Conservation (phyloP, 768 basidiomycete species). For the Suillus decipiens region DNA sequence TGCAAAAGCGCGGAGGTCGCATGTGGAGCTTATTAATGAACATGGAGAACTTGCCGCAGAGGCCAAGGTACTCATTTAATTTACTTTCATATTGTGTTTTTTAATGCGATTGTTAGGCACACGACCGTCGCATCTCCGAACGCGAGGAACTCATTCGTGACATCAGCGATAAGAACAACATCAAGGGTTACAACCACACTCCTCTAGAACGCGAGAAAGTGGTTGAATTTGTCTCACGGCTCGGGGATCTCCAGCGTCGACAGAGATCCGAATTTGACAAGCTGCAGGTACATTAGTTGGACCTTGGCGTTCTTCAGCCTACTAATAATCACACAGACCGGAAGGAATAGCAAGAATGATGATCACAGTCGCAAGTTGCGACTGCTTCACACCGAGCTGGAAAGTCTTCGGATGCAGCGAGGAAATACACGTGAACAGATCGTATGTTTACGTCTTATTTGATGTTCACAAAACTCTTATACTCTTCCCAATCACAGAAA, state of each 20-base stretch:
- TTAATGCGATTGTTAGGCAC: constrained; percentile 49
- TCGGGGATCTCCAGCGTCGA: constrained; percentile 62
- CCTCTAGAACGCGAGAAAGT: constrained; percentile 74
- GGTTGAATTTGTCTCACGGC: constrained; percentile 66
- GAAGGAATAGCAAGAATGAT: constrained; percentile 56
- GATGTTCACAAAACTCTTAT: constrained; percentile 7
- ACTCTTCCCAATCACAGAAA: constrained; percentile 31
- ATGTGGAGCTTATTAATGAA: constrained; percentile 56
- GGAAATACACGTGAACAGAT: constrained; percentile 55
- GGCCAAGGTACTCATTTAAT: constrained; percentile 54
- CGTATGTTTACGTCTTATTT: constrained; percentile 38
- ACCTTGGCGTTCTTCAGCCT: neutral
- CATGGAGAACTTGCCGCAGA: constrained; percentile 75
- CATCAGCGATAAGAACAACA: constrained; percentile 63
- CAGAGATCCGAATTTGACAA: constrained; percentile 66
- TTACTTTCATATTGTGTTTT: neutral
- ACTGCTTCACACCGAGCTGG: constrained; percentile 55
- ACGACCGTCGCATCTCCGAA: constrained; percentile 65
- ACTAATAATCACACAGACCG: constrained; percentile 34
- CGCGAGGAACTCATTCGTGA: constrained; percentile 77
- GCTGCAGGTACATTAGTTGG: constrained; percentile 52
- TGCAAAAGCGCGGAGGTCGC: constrained; percentile 45
- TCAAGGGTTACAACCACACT: constrained; percentile 73
- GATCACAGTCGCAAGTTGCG: constrained; percentile 64
- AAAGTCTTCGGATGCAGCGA: constrained; percentile 55